Percentiles rank a stretch among this genome's conserved stretches.
phyloP scores from a whole-genome alignment of 1,139 yeast genomes.

The Hyphopichia buzzinii region DNA sequence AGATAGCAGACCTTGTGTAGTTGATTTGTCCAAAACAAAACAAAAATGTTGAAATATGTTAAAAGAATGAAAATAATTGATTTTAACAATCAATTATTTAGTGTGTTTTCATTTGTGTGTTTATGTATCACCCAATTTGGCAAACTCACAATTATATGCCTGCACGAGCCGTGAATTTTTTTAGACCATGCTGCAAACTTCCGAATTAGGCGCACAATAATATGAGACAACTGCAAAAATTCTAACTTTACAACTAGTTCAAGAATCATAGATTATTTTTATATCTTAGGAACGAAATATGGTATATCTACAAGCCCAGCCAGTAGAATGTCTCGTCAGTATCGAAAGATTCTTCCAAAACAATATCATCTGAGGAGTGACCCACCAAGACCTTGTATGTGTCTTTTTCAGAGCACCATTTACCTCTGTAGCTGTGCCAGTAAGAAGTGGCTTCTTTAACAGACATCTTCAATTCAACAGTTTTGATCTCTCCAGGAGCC shows the following conservation, averaged over 20 bases:
- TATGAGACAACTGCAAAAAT: too few species aligned
- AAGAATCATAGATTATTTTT: too few species aligned
- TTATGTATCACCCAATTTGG: constrained; percentile 1
- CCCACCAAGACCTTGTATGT: constrained; percentile 48
- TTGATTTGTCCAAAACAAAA: not conserved
- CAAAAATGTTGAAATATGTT: not conserved
- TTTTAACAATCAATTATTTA: too few species aligned
- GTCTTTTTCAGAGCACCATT: constrained; percentile 42
- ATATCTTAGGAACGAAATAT: too few species aligned
- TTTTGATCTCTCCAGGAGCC: constrained; percentile 34
- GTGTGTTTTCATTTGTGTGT: constrained; percentile 1
- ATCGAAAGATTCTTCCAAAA: constrained; percentile 30
- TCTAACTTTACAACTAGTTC: too few species aligned
- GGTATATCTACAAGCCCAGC: constrained; percentile 14
- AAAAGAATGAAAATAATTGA: not conserved
- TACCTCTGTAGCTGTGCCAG: constrained; percentile 47
- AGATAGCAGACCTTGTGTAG: not conserved
- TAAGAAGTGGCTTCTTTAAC: constrained; percentile 51
- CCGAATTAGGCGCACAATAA: not conserved
- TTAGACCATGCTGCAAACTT: not conserved
- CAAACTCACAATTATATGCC: not conserved
- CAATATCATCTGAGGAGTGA: constrained; percentile 22
- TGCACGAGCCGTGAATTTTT: too few species aligned
- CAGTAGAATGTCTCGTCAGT: constrained; percentile 19
- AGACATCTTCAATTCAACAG: constrained; percentile 31